Percentiles rank a stretch among this genome's conserved stretches.
phyloP scores from a whole-genome alignment of 2,329 filamentous ascomycete species.

The Epichloe uncinata region DNA sequence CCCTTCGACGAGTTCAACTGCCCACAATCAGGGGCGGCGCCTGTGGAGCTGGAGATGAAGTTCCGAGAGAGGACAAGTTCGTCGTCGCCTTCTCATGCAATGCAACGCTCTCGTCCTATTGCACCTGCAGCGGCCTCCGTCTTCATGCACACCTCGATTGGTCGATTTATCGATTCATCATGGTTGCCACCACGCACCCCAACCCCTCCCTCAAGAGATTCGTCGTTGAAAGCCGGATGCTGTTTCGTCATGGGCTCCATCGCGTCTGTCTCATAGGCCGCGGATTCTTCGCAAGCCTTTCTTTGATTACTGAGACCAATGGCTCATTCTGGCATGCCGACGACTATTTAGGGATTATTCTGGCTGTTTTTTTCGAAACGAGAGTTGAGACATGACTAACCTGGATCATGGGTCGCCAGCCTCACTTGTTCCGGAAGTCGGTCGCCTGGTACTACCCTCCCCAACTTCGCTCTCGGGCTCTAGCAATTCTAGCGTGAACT shows the following conservation, averaged over 20 bases:
- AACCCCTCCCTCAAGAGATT: background rate
- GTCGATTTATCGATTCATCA: background rate
- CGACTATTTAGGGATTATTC: background rate
- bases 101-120: slow-evolving; percentile 4
- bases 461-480: background rate
- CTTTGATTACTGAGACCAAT: background rate
- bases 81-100: slow-evolving; percentile 1
- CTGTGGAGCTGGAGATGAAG: slow-evolving; percentile 3
- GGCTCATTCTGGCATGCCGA: background rate
- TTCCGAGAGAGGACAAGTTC: slow-evolving; percentile 5
- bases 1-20: background rate
- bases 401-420: background rate
- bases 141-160: slow-evolving; percentile 1
- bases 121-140: background rate
- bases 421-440: background rate
- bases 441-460: background rate
- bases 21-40: slow-evolving; percentile 1
- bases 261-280: background rate
- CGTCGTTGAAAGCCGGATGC: background rate
- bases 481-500: background rate
- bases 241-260: background rate
- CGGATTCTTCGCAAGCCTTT: too few species aligned
- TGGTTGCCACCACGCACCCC: slow-evolving; percentile 1
- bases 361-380: background rate
- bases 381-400: background rate